Conservation (phyloP, 495 filamentous ascomycete genomes). For the Chlorociboria aeruginascens region DNA sequence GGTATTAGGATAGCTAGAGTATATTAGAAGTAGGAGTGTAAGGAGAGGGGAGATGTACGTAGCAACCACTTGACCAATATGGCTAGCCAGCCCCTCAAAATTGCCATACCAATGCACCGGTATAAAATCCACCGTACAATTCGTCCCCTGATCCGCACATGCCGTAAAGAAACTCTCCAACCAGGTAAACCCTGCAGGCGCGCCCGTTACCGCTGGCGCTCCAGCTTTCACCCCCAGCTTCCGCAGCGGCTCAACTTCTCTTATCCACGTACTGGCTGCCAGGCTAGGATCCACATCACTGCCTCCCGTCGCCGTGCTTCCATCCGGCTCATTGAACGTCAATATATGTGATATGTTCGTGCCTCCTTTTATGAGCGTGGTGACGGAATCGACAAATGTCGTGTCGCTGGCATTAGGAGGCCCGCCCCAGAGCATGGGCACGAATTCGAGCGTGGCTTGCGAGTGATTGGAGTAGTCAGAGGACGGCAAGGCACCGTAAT, state of each 20-base stretch:
- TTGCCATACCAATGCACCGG: constrained; percentile 68
- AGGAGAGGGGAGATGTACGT: constrained; percentile 24
- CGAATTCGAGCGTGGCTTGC: constrained; percentile 48
- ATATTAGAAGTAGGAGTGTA: neutral
- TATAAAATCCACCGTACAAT: constrained; percentile 61
- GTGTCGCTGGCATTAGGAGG: constrained; percentile 23
- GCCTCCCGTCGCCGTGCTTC: constrained; percentile 38
- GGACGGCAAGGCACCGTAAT: constrained; percentile 47
- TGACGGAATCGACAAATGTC: constrained; percentile 42
- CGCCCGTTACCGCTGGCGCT: constrained; percentile 46
- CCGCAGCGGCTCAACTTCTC: constrained; percentile 52
- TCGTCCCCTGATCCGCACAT: constrained; percentile 30
- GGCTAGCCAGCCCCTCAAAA: constrained; percentile 60
- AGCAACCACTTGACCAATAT: constrained; percentile 48
- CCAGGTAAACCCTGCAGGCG: constrained; percentile 46
- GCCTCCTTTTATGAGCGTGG: constrained; percentile 34
- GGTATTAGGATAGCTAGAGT: constrained; percentile 34
- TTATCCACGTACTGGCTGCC: constrained; percentile 55
- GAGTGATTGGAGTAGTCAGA: constrained; percentile 26
- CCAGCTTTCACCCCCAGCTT: constrained; percentile 43
- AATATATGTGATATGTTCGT: constrained; percentile 53
- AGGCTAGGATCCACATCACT: constrained; percentile 37
- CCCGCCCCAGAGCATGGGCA: constrained; percentile 64
- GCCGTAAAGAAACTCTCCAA: constrained; percentile 46
- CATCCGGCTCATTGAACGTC: constrained; percentile 68